A percentile compares a stretch with the other conserved stretches of the same genome.
phyloP scores from a whole-genome alignment of 176 grass and related monocot genomes.

The Oryza nivara region DNA sequence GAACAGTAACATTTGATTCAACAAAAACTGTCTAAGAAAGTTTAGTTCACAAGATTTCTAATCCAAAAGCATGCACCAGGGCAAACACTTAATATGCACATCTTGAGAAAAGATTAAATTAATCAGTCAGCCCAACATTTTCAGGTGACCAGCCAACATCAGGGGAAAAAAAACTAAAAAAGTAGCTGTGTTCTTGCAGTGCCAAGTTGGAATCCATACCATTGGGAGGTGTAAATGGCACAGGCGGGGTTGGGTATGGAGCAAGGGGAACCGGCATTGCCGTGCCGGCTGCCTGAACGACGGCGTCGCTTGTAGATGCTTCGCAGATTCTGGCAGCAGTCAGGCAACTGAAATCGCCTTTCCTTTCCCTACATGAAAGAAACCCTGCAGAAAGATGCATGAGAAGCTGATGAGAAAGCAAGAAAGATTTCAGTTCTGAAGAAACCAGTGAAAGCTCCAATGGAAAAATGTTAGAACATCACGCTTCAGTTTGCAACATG shows the following conservation, averaged over 20 bases:
- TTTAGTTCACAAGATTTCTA: not conserved
- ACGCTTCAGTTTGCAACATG: not conserved
- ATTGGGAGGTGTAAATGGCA: constrained; percentile 75
- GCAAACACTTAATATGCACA: not conserved
- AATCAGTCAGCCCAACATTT: not conserved
- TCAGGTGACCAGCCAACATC: not conserved
- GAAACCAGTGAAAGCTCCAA: not conserved
- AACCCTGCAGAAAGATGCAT: constrained; percentile 35
- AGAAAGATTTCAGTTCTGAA: not conserved
- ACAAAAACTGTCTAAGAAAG: not conserved
- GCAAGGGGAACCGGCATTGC: constrained; percentile 98
- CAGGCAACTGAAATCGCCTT: constrained; percentile 11
- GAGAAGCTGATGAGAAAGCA: constrained; percentile 20
- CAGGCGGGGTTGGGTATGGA: constrained; percentile 75
- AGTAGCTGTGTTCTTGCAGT: constrained; percentile 2
- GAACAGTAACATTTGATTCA: constrained; percentile 8
- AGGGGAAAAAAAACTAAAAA: constrained; percentile 1
- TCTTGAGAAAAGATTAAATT: not conserved
- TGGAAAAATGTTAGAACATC: not conserved
- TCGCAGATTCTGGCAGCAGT: constrained; percentile 11
- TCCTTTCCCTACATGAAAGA: constrained; percentile 53
- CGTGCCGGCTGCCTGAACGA: constrained; percentile 51
- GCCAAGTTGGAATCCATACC: constrained; percentile 53
- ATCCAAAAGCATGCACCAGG: not conserved
- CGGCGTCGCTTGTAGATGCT: constrained; percentile 2